Conservation (phyloP, 768 basidiomycete genomes). For the Auriscalpium vulgare region DNA sequence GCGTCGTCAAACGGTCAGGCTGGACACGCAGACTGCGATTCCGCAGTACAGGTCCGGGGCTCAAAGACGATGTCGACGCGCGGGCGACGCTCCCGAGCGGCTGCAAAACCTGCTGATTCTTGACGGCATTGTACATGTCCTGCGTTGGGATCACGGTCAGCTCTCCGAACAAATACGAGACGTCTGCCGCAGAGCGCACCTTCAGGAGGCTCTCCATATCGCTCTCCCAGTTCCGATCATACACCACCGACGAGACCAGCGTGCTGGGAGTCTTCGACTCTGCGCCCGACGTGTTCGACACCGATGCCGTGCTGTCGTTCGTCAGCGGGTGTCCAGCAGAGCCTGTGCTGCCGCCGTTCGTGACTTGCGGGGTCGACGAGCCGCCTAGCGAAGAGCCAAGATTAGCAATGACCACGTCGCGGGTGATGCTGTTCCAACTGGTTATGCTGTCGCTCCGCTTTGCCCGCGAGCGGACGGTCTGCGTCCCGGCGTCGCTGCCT, state of each 20-base stretch:
- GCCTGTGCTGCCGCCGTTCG: neutral
- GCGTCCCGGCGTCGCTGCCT: conserved; percentile 39
- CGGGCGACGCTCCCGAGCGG: conserved; percentile 50
- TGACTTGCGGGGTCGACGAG: conserved; percentile 4
- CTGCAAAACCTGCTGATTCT: conserved; percentile 84
- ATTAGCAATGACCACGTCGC: conserved; percentile 38
- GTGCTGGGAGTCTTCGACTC: conserved; percentile 29
- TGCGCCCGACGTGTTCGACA: conserved; percentile 33
- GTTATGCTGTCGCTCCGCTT: conserved; percentile 80
- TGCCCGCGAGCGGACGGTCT: conserved; percentile 34
- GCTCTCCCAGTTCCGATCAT: conserved; percentile 69
- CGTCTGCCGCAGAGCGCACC: conserved; percentile 32
- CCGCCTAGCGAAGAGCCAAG: conserved; percentile 18
- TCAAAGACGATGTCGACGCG: conserved; percentile 48
- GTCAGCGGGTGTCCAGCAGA: conserved; percentile 22
- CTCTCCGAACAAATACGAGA: neutral
- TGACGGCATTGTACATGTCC: conserved; percentile 95
- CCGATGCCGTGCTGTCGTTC: conserved; percentile 60
- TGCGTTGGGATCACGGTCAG: conserved; percentile 21
- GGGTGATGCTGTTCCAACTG: conserved; percentile 76
- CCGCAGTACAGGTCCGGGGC: conserved; percentile 46
- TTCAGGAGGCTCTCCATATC: conserved; percentile 86
- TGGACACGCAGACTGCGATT: conserved; percentile 63
- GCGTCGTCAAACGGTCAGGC: conserved; percentile 61
- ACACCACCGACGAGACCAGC: conserved; percentile 31